A percentile compares a stretch with the other conserved stretches of the same genome.
These are phyloP conservation scores for Chaetomium sp. DNA, from an alignment of 2,329 filamentous ascomycete genomes.

Conservation along the genomic window DNA sequence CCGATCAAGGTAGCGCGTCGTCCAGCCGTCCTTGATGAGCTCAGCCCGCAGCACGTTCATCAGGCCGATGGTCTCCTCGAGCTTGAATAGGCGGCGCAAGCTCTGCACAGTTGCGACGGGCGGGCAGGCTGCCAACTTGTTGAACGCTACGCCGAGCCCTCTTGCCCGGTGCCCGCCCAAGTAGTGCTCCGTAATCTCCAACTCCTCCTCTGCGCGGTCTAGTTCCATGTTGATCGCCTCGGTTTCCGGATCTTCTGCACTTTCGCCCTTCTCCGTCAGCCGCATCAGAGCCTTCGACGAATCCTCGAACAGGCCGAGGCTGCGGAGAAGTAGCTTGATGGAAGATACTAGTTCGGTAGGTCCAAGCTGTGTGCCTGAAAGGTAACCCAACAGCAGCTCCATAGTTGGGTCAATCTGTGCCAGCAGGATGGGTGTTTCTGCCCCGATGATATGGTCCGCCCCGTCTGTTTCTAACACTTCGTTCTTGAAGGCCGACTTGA, in stretches of 20 bases:
- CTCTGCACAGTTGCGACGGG: constrained; percentile 52
- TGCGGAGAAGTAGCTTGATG: constrained; percentile 61
- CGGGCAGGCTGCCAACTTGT: constrained; percentile 62
- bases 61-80: constrained; percentile 63
- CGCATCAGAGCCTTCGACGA: constrained; percentile 27
- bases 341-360: constrained; percentile 60
- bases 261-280: constrained; percentile 29
- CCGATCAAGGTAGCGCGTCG: constrained; percentile 60
- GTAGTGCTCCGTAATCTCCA: constrained; percentile 62
- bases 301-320: constrained; percentile 54
- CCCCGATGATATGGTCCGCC: constrained; percentile 44
- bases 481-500: constrained; percentile 51
- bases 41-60: constrained; percentile 68
- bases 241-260: constrained; percentile 26
- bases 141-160: constrained; percentile 61
- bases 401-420: constrained; percentile 62
- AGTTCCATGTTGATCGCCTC: constrained; percentile 46
- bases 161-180: constrained; percentile 58
- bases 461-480: constrained; percentile 38
- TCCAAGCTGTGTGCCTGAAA: constrained; percentile 59
- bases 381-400: constrained; percentile 57
- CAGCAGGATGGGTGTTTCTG: constrained; percentile 56
- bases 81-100: constrained; percentile 57
- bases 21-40: constrained; percentile 70
- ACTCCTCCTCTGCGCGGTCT: constrained; percentile 56